Evolutionary conservation across 148 eudicot genomes (phyloP).

Genomic region (Salicornia ramosissima): DNA sequence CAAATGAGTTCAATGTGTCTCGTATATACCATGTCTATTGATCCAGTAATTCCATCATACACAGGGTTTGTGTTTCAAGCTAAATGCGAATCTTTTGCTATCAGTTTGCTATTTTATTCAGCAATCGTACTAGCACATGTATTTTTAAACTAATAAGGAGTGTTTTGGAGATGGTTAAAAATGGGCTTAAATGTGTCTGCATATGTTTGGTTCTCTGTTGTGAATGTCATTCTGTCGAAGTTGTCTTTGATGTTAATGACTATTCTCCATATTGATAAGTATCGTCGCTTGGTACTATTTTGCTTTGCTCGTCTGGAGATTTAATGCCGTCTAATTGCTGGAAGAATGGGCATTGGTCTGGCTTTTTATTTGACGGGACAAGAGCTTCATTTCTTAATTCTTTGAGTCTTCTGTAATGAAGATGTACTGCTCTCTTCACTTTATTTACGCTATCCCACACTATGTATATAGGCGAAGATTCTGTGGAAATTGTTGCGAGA

Average conservation of each 20-base stretch:
- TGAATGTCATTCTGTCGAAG: background rate
- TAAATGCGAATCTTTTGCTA: background rate
- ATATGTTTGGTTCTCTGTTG: background rate
- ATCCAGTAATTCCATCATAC: background rate
- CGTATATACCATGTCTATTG: background rate
- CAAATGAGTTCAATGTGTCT: too few relatives aligned
- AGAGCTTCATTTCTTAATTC: background rate
- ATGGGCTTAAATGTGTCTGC: background rate
- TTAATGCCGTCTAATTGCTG: background rate
- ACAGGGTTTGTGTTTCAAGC: background rate
- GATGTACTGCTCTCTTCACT: background rate
- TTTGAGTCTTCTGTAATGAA: background rate
- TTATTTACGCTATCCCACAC: background rate
- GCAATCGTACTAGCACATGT: background rate
- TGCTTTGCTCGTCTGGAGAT: background rate
- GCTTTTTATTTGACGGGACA: too few relatives aligned
- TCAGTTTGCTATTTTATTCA: background rate
- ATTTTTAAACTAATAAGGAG: background rate
- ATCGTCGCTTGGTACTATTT: too few relatives aligned
- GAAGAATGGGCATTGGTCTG: background rate
- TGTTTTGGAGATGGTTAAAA: background rate
- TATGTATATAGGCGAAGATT: slow-evolving; percentile 58
- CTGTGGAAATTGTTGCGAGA: slow-evolving; percentile 59
- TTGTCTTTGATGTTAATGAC: background rate
- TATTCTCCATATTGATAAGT: too few relatives aligned